Conservation (phyloP, 495 filamentous ascomycete genomes). For the Daldinia loculata region DNA sequence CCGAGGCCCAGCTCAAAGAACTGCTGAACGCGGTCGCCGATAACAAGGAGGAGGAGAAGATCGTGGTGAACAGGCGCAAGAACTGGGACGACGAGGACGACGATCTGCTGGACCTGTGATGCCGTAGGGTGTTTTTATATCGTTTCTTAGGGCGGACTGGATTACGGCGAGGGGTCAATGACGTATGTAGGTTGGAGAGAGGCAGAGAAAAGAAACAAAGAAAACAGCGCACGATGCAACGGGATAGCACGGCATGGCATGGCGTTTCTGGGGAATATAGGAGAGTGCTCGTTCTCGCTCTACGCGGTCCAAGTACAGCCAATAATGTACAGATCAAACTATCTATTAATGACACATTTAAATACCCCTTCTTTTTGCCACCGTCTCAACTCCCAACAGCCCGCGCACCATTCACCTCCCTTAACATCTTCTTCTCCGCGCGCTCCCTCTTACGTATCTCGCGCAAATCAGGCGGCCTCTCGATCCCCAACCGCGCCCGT, state of each 20-base stretch:
- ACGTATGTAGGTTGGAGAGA: not conserved
- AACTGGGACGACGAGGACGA: slow-evolving; percentile 89
- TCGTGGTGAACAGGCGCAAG: slow-evolving; percentile 84
- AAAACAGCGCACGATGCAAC: slow-evolving; percentile 11
- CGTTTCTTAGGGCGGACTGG: not conserved
- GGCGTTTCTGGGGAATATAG: slow-evolving; percentile 37
- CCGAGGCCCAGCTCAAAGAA: slow-evolving; percentile 92
- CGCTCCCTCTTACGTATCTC: slow-evolving; percentile 75
- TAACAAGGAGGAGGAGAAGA: slow-evolving; percentile 74
- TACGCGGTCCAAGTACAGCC: slow-evolving; percentile 19
- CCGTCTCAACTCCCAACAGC: slow-evolving; percentile 12
- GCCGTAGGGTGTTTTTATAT: not conserved
- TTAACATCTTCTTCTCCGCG: slow-evolving; percentile 71
- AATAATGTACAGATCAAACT: slow-evolving; percentile 13
- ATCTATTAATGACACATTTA: slow-evolving; percentile 18
- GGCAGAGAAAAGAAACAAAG: not conserved
- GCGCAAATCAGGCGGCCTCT: slow-evolving; percentile 89
- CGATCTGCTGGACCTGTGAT: slow-evolving; percentile 71
- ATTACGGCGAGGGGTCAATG: not conserved
- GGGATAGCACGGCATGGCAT: slow-evolving; percentile 32
- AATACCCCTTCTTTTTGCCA: not conserved
- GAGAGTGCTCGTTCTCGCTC: slow-evolving; percentile 2
- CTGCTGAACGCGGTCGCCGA: slow-evolving; percentile 84
- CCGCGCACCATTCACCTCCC: slow-evolving; percentile 50
- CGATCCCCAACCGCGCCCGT: slow-evolving; percentile 77